Percentiles rank a stretch among this genome's conserved stretches.
phyloP scores from a whole-genome alignment of 139 green algal genomes.

The Chlorella sp. region DNA sequence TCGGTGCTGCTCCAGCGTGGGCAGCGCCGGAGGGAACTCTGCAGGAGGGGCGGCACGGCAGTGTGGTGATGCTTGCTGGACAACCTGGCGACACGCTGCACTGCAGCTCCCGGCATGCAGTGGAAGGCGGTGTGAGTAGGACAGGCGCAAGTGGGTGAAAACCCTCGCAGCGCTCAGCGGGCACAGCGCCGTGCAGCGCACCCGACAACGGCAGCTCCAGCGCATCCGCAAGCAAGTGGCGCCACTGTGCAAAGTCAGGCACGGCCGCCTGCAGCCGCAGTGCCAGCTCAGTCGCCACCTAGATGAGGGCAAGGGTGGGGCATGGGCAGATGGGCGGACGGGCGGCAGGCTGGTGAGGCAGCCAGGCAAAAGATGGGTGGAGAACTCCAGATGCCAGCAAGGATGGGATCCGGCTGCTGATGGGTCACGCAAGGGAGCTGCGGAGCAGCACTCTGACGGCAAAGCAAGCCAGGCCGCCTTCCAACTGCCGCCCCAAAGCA shows the following conservation, averaged over 20 bases:
- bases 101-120: background rate
- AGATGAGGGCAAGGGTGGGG: too few relatives aligned
- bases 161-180: background rate
- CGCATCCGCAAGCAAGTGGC: conserved; percentile 25
- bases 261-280: conserved; percentile 14
- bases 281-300: conserved; percentile 35
- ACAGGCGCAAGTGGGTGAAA: background rate
- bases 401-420: too few relatives aligned
- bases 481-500: too few relatives aligned
- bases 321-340: background rate
- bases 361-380: too few relatives aligned
- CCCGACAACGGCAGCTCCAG: conserved; percentile 47
- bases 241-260: conserved; percentile 29
- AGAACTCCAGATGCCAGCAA: too few relatives aligned
- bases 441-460: too few relatives aligned
- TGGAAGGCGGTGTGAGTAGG: too few relatives aligned
- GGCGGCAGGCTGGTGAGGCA: background rate
- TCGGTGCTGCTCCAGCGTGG: background rate
- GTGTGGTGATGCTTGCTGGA: too few relatives aligned
- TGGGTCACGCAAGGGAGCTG: too few relatives aligned
- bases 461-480: too few relatives aligned
- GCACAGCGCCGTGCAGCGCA: background rate
- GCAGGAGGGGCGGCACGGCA: background rate
- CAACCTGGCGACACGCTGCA: too few relatives aligned
- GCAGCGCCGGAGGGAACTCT: conserved; percentile 4